Conservation (phyloP, 2,329 filamentous ascomycete genomes). For the Podosphaera fusca region DNA sequence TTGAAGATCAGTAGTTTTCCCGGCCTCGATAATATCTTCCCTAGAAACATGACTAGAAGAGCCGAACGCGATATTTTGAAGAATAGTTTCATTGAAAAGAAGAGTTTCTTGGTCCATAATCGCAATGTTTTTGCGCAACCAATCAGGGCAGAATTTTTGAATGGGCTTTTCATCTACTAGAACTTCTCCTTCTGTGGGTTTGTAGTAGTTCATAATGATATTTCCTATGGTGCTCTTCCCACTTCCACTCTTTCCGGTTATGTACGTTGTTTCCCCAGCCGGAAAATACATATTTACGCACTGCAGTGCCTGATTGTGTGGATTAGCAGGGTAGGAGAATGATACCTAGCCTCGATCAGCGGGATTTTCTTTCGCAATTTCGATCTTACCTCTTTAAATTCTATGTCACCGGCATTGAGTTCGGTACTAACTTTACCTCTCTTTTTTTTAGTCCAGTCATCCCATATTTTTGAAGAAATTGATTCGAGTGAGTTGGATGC, state of each 20-base stretch:
- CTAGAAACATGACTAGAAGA: conserved; percentile 26
- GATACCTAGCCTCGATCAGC: conserved; percentile 30
- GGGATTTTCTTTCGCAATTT: too few relatives aligned
- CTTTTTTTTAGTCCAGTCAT: conserved; percentile 10
- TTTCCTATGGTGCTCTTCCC: conserved; percentile 80
- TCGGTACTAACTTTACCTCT: conserved; percentile 17
- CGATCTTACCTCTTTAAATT: conserved; percentile 36
- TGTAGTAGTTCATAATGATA: conserved; percentile 58
- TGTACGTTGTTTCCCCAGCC: conserved; percentile 49
- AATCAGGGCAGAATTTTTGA: conserved; percentile 36
- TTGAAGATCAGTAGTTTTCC: conserved; percentile 44
- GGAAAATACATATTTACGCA: conserved; percentile 46
- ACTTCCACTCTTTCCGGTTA: conserved; percentile 71
- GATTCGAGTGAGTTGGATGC: conserved; percentile 41
- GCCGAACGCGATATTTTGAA: conserved; percentile 58
- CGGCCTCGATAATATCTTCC: conserved; percentile 36
- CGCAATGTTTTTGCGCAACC: conserved; percentile 57
- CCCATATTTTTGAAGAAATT: conserved; percentile 19
- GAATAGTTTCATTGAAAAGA: conserved; percentile 62
- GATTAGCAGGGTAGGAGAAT: conserved; percentile 60
- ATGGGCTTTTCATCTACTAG: conserved; percentile 42
- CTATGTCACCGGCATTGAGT: conserved; percentile 40
- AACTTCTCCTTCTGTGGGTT: conserved; percentile 39
- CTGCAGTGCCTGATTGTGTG: conserved; percentile 32
- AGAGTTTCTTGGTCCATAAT: conserved; percentile 64